Evolutionary conservation across 75 land plant species (phyloP).

Genomic region (Pinus tabuliformis): DNA sequence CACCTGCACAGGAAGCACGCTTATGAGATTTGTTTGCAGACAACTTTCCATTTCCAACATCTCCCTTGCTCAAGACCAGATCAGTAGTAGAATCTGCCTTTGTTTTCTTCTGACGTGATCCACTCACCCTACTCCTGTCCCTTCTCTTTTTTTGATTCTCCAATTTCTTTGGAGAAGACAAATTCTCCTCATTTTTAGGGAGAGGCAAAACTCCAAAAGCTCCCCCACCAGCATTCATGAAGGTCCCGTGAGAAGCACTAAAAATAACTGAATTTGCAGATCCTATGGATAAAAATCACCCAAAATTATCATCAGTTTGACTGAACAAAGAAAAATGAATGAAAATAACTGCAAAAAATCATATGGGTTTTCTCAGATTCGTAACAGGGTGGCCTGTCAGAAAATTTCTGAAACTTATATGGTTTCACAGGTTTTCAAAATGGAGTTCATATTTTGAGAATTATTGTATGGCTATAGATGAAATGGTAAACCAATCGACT

Average conservation of each 20-base stretch:
- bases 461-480: neutral
- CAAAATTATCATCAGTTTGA: neutral
- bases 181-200: neutral
- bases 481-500: neutral
- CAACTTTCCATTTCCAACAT: neutral
- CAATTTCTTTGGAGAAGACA: neutral
- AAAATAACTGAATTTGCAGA: neutral
- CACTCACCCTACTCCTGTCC: neutral
- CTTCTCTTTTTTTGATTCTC: neutral
- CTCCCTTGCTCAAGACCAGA: neutral
- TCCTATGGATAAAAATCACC: neutral
- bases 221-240: neutral
- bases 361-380: too few relatives aligned
- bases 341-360: too few relatives aligned
- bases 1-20: neutral
- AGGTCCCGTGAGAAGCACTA: neutral
- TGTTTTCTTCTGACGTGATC: neutral
- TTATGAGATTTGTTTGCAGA: neutral
- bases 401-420: too few relatives aligned
- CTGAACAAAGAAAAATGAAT: neutral
- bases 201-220: neutral
- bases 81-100: neutral
- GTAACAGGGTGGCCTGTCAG: too few relatives aligned
- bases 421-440: conserved; percentile 1
- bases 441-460: neutral